Base-by-base conservation (phyloP, 2,329 filamentous ascomycete genomes). In the Hypoxylon sp. region DNA sequence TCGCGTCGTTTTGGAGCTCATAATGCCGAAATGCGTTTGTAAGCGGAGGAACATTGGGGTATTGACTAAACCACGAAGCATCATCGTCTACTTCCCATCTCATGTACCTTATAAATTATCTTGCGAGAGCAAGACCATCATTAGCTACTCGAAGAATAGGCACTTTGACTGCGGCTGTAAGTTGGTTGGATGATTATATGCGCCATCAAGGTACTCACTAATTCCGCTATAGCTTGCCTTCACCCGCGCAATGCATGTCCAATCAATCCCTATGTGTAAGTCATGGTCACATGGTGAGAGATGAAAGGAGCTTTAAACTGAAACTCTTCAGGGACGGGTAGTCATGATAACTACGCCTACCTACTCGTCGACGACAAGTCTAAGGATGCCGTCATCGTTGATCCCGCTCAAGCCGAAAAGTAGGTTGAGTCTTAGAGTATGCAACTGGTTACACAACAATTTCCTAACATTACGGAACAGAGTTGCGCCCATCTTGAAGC, bases 221-320 rank as follows among this genome's bases (percentile, higher is more conserved):
- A 56, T 63, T 62, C 62, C 49, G 51, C 51, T 65, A 74, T 68
- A 81, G 79, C 75, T 75, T 63, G 71, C 74, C 56, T 72, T 70
- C 63, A 63, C 75, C 59, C 85, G 86, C 82, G 82, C 82, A 72
- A 96, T 96, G 93, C 92, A 95, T 87, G 91, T 95, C 82, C 88
- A 93, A 81, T 92, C 91, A 73, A 95, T 96, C 81, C 92, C 92
- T 63, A 95, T 96, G 92, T 95, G 93, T 94, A 87, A 77, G 89
- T 83, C 67, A 46, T n/a, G 19, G 14, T 25, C 25, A 19, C 51
- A 48, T 30, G 19, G 9, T 21, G 6, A 11, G 13, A 19, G 23
- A 2, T 4, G 3, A 48, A 34, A 25, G 19, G 19, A 23, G 23
- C 38, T 23, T 17, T 7, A 7, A 41, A 46, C 63, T 66, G 60